Base-by-base conservation (phyloP, 805 yeast species). In the Allodekkera sacchari region DNA sequence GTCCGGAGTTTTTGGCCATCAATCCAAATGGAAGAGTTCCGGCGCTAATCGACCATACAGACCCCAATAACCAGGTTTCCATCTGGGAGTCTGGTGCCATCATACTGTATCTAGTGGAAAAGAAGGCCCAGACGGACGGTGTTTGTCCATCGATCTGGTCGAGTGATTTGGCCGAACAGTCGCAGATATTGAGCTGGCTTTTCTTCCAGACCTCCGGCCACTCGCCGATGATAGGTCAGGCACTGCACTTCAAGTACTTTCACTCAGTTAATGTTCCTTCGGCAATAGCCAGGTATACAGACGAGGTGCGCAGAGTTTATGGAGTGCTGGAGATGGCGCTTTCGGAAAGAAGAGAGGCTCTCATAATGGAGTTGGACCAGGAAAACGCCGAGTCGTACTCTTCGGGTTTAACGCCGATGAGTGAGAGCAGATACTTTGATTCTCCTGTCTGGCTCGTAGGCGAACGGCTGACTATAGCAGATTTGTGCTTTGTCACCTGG, bases 211-310 rank as follows among this genome's bases (percentile, higher is more conserved):
- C 96, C 3, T 81, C 94, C 4, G 96, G 97, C 6, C 96, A 87
- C 53, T 95, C 96, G 0, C 96, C 96, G n/a, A 88, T 88, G 95
- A 83, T 88, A 46, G 96, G 96, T 13, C 96, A 88, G 58, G 96
- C 96, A 7, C 67, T 89, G 45, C 96, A 89, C 61, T 89, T 88
- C 63, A 70, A 88, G 49, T 85, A 83, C 54, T 85, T 88, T 66
- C 96, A 88, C 53, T 72, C 88, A 6, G 79, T 79, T 38, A 77
- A 77, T 33, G 85, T 88, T 3, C 85, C 89, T 13, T 73, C 85
- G 36, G 96, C 96, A 1, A 83, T 88, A 14, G 95, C 84, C 45
- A 65, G 96, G 50, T 88, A 87, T 53, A 78, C 83, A 1, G 94
- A 83, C 47, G 97, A 88, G 59, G 96, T 88, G 16, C 68, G 95